These are phyloP conservation scores for Vaccinium darrowii DNA, from an alignment of 148 eudicot genomes.

Conservation along the genomic window DNA sequence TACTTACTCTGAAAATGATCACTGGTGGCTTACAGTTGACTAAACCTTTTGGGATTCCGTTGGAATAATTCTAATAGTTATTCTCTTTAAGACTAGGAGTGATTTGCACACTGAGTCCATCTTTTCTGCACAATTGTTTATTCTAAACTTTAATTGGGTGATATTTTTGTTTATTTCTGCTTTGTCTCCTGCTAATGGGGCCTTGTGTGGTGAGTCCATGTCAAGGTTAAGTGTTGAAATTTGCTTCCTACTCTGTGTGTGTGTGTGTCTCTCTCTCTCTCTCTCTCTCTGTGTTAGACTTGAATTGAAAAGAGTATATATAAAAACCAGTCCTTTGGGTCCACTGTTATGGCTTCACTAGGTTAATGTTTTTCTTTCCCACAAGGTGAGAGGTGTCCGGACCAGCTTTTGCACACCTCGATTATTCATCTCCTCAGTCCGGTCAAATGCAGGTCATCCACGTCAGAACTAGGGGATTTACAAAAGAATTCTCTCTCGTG, in stretches of 20 bases:
- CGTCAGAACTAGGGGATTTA: no score
- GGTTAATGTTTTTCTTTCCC: not conserved
- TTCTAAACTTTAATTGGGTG: not conserved
- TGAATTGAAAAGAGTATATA: not conserved
- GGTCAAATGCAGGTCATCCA: no score
- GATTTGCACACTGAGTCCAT: slow-evolving; percentile 2
- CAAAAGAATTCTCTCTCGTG: no score
- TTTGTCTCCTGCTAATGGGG: not conserved
- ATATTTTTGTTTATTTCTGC: not conserved
- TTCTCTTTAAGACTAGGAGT: slow-evolving; percentile 9
- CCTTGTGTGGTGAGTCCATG: slow-evolving; percentile 1
- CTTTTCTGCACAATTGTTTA: slow-evolving; percentile 15
- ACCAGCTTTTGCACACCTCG: no score
- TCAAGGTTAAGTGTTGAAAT: slow-evolving; percentile 6
- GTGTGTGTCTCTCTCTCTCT: not conserved
- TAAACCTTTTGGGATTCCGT: slow-evolving; percentile 11
- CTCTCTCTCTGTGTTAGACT: no score
- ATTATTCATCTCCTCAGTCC: no score
- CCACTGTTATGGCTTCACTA: not conserved
- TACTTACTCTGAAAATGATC: not conserved
- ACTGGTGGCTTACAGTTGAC: slow-evolving; percentile 25
- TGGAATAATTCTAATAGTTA: not conserved
- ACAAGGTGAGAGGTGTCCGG: no score
- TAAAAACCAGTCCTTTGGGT: not conserved
- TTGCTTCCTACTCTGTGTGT: not conserved